Evolutionary conservation across 495 filamentous ascomycete genomes (phyloP), one percentile per base, ranked within the genome.

Genomic region (Penicillium crystallinum): DNA sequence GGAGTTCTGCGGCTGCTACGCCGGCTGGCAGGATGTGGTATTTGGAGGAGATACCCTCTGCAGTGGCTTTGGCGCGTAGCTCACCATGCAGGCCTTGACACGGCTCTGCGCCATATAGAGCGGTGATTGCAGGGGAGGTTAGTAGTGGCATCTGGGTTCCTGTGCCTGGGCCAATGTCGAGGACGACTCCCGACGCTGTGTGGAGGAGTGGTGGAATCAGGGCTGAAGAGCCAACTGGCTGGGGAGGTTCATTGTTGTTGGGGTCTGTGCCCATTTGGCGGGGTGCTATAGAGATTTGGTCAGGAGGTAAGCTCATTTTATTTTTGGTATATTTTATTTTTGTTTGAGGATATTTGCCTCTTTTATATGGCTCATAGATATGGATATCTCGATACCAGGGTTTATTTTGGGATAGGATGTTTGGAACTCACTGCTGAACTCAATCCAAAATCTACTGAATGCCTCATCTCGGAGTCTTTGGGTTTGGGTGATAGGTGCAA

Each of bases 61-160:
- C 56, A 6, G 55, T 55, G 18, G 85, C 70, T 15, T 70, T 73
- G 0, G 52, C 49, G 3, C 69, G 69, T 29, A 91, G 67, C 11
- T 55, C 58, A 1, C 39, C 53, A 63, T 89, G 85, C 0, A 86
- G 73, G 0, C 65, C 66, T 0, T 31, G 3, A 59, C 86, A 88
- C 2, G 86, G 86, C 67, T 90, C 86, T 1, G 87, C 72, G 55
- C 86, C 86, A 63, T 81, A 86, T 38, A 90, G 76, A 48, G 77
- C 74, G 29, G 67, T 80, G 48, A 87, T 75, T 4, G 57, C 57
- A 0, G 63, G 65, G 5, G 69, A 67, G 38, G 62, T 66, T 14
- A 77, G 66, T 42, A 71, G 67, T 10, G 70, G 69, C 66, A 77
- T 74, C 43, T 78, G 72, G 1, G 68, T 66, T 29, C 77, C 76